A percentile compares a stretch with the other conserved stretches of the same genome.
phyloP scores from a whole-genome alignment of 495 filamentous ascomycete species.

The Parmelia sp. region DNA sequence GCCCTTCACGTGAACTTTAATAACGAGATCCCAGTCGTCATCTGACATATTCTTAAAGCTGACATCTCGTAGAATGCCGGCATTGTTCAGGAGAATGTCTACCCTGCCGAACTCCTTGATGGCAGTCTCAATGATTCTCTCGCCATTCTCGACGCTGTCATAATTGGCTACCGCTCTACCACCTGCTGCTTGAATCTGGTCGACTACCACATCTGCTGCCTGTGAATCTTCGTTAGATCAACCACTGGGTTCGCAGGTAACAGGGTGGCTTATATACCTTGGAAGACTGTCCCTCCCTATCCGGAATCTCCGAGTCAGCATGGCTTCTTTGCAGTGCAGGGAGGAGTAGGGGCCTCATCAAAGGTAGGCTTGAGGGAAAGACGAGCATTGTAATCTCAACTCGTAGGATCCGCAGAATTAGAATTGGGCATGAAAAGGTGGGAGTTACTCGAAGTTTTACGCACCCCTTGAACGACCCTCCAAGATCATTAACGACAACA shows the following conservation, averaged over 20 bases:
- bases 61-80: conserved; percentile 91
- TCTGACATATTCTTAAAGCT: conserved; percentile 99
- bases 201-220: conserved; percentile 89
- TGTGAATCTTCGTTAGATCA: conserved; percentile 37
- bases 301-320: neutral
- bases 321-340: neutral
- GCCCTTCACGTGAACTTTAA: conserved; percentile 88
- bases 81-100: conserved; percentile 96
- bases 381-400: neutral
- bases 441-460: neutral
- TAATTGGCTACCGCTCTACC: conserved; percentile 98
- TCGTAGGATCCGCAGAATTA: neutral
- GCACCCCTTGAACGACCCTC: conserved; percentile 78
- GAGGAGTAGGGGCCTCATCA: neutral
- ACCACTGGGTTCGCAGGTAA: neutral
- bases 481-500: conserved; percentile 96
- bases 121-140: conserved; percentile 92
- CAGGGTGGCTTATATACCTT: conserved; percentile 49
- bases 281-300: conserved; percentile 68
- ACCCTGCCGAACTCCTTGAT: conserved; percentile 88
- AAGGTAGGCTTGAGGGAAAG: neutral
- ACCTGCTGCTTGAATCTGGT: conserved; percentile 86
- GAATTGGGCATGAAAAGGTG: neutral
- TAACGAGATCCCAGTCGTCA: conserved; percentile 90
- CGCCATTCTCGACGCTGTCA: conserved; percentile 91